Evolutionary conservation across 345 rosid genomes (phyloP).

Genomic region (Camelina neglecta): DNA sequence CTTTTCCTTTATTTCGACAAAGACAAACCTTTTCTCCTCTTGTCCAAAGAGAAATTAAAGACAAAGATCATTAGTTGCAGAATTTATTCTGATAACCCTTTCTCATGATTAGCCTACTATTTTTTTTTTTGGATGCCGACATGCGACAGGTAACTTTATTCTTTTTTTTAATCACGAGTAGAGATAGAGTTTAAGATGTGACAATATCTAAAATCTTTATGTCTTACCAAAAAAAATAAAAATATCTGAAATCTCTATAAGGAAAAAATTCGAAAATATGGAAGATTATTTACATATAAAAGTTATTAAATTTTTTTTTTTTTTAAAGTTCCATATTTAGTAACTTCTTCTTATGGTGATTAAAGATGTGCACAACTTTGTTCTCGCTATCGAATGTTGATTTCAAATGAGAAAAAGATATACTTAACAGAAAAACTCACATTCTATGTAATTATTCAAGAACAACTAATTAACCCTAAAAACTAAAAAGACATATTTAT

Average conservation of each 20-base stretch:
- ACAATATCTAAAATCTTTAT: background rate
- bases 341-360: conserved; percentile 3
- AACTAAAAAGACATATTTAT: too few relatives aligned
- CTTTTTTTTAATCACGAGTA: background rate
- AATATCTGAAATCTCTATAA: too few relatives aligned
- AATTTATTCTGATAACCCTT: conserved; percentile 25
- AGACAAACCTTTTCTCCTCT: conserved; percentile 25
- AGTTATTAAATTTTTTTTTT: background rate
- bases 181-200: background rate
- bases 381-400: background rate
- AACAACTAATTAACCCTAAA: background rate
- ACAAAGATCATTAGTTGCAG: background rate
- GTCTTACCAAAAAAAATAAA: too few relatives aligned
- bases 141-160: background rate
- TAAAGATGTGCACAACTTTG: background rate
- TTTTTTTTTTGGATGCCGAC: conserved; percentile 17
- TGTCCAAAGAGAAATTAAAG: conserved; percentile 2
- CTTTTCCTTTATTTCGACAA: conserved; percentile 9
- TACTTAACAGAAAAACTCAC: background rate
- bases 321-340: too few relatives aligned
- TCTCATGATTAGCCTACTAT: conserved; percentile 21
- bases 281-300: background rate
- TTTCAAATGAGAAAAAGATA: background rate
- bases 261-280: background rate
- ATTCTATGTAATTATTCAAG: background rate